phyloP scores from a whole-genome alignment of 257 asterid genomes.

The Solanum pimpinellifolium region DNA sequence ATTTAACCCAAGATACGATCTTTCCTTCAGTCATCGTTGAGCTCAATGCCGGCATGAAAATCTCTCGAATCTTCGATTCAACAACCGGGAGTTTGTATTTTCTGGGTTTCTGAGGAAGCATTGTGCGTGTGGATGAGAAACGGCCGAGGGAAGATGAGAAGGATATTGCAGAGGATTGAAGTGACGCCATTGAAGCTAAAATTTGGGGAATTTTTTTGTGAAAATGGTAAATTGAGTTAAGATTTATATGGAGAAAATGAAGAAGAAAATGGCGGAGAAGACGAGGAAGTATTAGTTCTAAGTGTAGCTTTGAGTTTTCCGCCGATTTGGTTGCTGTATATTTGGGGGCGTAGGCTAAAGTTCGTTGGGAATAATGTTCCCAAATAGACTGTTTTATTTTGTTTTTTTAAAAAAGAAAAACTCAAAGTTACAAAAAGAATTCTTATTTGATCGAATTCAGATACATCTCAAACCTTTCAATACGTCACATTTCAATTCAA shows the following conservation, averaged over 20 bases:
- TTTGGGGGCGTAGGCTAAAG: neutral
- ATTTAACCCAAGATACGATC: slow-evolving; percentile 73
- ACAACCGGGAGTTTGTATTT: slow-evolving; percentile 13
- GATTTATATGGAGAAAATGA: neutral
- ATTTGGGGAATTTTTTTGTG: neutral
- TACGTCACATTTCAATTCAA: fast-evolving
- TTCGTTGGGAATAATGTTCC: neutral
- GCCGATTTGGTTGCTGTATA: slow-evolving; percentile 3
- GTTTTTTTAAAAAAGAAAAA: no score
- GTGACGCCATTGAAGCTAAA: slow-evolving; percentile 7
- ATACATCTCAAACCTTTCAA: no score
- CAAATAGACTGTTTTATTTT: neutral
- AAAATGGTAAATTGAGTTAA: neutral
- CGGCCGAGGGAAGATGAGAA: slow-evolving; percentile 30
- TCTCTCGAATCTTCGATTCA: slow-evolving; percentile 73
- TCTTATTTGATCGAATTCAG: no score
- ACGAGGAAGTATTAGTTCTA: slow-evolving; percentile 34
- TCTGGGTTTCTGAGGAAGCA: slow-evolving; percentile 7
- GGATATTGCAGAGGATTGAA: slow-evolving; percentile 53
- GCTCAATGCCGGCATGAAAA: slow-evolving; percentile 92
- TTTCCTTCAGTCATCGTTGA: slow-evolving; percentile 95
- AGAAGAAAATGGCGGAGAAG: slow-evolving; percentile 42
- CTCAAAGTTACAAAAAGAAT: neutral
- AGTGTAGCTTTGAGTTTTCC: slow-evolving; percentile 33
- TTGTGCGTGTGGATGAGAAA: slow-evolving; percentile 6